These are phyloP conservation scores for Camellia sinensis DNA, from an alignment of 148 eudicot species.

Conservation along the genomic window DNA sequence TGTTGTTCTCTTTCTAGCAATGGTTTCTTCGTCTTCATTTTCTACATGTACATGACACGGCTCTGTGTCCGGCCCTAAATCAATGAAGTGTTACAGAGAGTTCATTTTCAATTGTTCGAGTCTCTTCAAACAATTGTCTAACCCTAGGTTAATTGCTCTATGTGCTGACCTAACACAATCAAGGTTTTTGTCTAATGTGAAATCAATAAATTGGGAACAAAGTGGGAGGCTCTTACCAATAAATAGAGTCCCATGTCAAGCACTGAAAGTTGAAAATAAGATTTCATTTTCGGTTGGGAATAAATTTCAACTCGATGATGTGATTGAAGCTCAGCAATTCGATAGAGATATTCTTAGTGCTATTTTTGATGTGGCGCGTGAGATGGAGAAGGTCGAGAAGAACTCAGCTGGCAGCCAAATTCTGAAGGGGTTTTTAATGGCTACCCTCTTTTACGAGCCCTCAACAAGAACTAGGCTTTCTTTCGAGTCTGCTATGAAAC, in stretches of 20 bases:
- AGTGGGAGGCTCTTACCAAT: slow-evolving; percentile 26
- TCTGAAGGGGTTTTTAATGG: slow-evolving; percentile 89
- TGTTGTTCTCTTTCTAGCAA: slow-evolving; percentile 18
- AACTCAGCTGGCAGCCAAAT: slow-evolving; percentile 71
- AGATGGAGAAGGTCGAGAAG: slow-evolving; percentile 87
- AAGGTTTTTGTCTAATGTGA: slow-evolving; percentile 21
- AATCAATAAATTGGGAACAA: slow-evolving; percentile 17
- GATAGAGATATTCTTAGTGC: slow-evolving; percentile 79
- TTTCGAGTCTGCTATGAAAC: slow-evolving; percentile 96
- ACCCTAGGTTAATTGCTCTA: slow-evolving; percentile 11
- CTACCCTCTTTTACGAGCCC: slow-evolving; percentile 95
- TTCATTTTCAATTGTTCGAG: slow-evolving; percentile 19
- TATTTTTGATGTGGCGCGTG: slow-evolving; percentile 78
- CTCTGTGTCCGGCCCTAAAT: slow-evolving; percentile 21
- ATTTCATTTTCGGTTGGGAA: slow-evolving; percentile 43
- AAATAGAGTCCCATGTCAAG: slow-evolving; percentile 40
- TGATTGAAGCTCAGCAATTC: slow-evolving; percentile 91
- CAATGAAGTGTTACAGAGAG: slow-evolving; percentile 14
- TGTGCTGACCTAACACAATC: slow-evolving; percentile 23
- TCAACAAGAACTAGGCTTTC: slow-evolving; percentile 97
- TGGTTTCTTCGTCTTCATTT: slow-evolving; percentile 48
- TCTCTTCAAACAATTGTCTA: slow-evolving; percentile 17
- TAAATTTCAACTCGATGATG: slow-evolving; percentile 77
- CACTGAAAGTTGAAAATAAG: slow-evolving; percentile 30
- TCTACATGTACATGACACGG: slow-evolving; percentile 35